A percentile compares a stretch with the other conserved stretches of the same genome.
Conservation (phyloP, 1,284 basidiomycete genomes). For the Inonotus hispidus region DNA sequence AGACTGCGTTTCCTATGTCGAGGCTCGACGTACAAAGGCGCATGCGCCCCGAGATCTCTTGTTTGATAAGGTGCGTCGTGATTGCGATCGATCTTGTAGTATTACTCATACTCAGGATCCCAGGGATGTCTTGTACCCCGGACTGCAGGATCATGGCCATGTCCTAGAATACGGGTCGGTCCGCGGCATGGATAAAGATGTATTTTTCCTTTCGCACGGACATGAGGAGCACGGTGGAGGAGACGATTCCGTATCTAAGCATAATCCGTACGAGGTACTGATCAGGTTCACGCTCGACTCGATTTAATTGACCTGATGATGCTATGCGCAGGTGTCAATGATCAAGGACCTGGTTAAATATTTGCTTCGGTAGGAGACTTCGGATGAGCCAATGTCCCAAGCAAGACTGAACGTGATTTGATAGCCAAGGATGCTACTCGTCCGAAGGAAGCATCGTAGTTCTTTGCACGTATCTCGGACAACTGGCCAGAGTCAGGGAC, state of each 20-base stretch:
- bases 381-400: conserved; percentile 9
- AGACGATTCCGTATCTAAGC: conserved; percentile 57
- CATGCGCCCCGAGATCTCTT: conserved; percentile 40
- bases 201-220: conserved; percentile 55
- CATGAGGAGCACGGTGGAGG: conserved; percentile 46
- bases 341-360: conserved; percentile 66
- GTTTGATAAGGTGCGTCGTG: conserved; percentile 31
- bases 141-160: conserved; percentile 48
- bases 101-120: not conserved
- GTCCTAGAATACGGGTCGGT: conserved; percentile 48
- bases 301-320: not conserved
- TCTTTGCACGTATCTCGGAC: conserved; percentile 70
- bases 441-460: conserved; percentile 67
- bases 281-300: not conserved
- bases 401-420: not conserved
- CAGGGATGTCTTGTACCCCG: conserved; percentile 55
- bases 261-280: conserved; percentile 61
- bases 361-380: conserved; percentile 43
- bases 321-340: conserved; percentile 50
- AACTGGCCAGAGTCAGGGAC: conserved; percentile 54
- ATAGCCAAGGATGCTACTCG: conserved; percentile 52
- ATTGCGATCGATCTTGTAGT: not conserved
- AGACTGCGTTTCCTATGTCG: conserved; percentile 35
- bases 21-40: conserved; percentile 37
- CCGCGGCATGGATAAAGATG: conserved; percentile 48